phyloP scores from a whole-genome alignment of 192 early-diverging fungal genomes.

The Mortierella alpina region DNA sequence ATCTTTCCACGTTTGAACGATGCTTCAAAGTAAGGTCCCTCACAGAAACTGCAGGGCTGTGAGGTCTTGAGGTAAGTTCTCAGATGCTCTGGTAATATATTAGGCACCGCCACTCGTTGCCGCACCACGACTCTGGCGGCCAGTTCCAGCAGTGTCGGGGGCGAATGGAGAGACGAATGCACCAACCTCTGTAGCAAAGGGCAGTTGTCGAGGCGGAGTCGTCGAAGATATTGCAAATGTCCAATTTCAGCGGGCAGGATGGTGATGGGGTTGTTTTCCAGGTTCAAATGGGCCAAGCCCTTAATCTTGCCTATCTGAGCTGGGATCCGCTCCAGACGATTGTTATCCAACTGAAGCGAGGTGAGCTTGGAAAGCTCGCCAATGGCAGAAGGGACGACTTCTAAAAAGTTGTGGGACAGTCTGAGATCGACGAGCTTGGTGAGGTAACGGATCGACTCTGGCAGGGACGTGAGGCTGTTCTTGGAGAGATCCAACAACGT shows the following conservation, averaged over 20 bases:
- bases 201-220: constrained; percentile 66
- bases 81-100: constrained; percentile 53
- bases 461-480: constrained; percentile 73
- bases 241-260: constrained; percentile 77
- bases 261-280: constrained; percentile 72
- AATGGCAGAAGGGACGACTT: constrained; percentile 67
- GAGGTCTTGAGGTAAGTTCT: constrained; percentile 71
- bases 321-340: constrained; percentile 69
- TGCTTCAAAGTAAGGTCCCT: constrained; percentile 81
- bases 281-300: constrained; percentile 68
- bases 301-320: constrained; percentile 70
- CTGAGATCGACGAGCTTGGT: constrained; percentile 74
- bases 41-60: constrained; percentile 77
- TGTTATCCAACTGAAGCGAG: constrained; percentile 66
- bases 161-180: constrained; percentile 49
- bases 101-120: constrained; percentile 60
- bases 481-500: constrained; percentile 69
- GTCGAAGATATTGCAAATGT: constrained; percentile 72
- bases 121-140: constrained; percentile 79
- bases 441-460: constrained; percentile 74
- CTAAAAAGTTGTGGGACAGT: constrained; percentile 70
- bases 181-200: constrained; percentile 57
- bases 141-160: constrained; percentile 79
- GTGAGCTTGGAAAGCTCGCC: constrained; percentile 72
- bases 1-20: constrained; percentile 67